phyloP scores from a whole-genome alignment of 345 rosid species.

The Passiflora organensis region DNA sequence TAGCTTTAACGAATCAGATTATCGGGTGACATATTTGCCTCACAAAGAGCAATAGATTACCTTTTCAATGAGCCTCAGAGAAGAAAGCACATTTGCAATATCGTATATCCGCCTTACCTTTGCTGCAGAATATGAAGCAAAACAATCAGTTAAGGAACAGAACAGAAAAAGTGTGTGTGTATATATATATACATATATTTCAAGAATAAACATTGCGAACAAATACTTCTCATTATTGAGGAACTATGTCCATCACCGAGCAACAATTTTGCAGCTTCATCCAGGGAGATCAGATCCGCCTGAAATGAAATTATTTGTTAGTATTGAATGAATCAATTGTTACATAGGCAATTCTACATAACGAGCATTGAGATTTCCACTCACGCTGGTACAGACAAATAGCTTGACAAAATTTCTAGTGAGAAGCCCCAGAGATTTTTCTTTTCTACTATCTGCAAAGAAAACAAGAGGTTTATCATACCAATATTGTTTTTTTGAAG shows the following conservation, averaged over 20 bases:
- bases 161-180: background rate
- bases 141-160: background rate
- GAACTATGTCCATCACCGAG: conserved; percentile 23
- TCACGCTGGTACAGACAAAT: conserved; percentile 24
- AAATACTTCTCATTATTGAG: conserved; percentile 25
- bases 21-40: background rate
- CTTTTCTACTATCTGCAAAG: conserved; percentile 26
- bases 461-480: background rate
- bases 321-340: background rate
- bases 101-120: conserved; percentile 34
- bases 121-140: conserved; percentile 19
- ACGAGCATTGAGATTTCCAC: background rate
- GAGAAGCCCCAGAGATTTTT: conserved; percentile 29
- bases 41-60: background rate
- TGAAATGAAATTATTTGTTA: background rate
- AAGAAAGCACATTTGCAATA: conserved; percentile 32
- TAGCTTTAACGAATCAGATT: background rate
- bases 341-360: too few relatives aligned
- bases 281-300: conserved; percentile 27
- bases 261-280: conserved; percentile 29
- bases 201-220: background rate
- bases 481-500: too few relatives aligned
- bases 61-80: conserved; percentile 29
- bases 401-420: conserved; percentile 33
- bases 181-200: too few relatives aligned